Evolutionary conservation across 164 flowering plant species (phyloP), one percentile per base, ranked within the genome.

Genomic region (Nymphaea thermarum): DNA sequence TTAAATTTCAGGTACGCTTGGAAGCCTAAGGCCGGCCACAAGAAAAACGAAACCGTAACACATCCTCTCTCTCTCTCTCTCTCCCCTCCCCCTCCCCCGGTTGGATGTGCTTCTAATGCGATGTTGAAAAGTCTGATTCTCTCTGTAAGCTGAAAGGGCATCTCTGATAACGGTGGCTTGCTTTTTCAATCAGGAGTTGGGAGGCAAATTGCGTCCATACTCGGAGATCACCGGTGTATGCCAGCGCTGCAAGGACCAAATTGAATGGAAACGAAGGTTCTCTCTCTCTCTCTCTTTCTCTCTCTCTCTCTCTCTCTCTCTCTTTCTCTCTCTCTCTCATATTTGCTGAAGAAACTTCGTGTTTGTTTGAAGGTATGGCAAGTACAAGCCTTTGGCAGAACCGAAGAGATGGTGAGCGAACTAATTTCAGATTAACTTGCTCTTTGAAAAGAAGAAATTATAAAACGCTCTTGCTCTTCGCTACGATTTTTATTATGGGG

Each of bases 171-270:
- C 36, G 14, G 14, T 51, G 57, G 57, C 43, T 18, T 41, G 45
- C 10, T 18, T 11, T 66, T 25, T 3, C 65, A 15, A 55, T 25
- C 76, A 93, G 98, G 99, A 91, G 78, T 79, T 83, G 4, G 99
- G 99, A 60, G 96, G 98, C 18, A 85, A 69, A 79, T 75, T 83
- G 5, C 83, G 82, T 63, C 99, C 98, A 0, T 79, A 43, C 47
- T 85, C 99, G 0, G 94, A 90, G 60, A 75, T 92, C 18, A 92
- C 96, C 3, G 96, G 99, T 14, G 93, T 95, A 0, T 90, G 98
- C 74, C 73, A 55, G 15, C 83, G 96, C 4, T 95, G 99, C 65
- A 87, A 72, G 72, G 95, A 84, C 3, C 99, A 95, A 79, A 92
- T 95, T 64, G 90, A 90, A 42, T 95, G 99, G 99, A 95, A 95